These are phyloP conservation scores for Apiospora sp. DNA, from an alignment of 2,329 filamentous ascomycete species.

Conservation along the genomic window DNA sequence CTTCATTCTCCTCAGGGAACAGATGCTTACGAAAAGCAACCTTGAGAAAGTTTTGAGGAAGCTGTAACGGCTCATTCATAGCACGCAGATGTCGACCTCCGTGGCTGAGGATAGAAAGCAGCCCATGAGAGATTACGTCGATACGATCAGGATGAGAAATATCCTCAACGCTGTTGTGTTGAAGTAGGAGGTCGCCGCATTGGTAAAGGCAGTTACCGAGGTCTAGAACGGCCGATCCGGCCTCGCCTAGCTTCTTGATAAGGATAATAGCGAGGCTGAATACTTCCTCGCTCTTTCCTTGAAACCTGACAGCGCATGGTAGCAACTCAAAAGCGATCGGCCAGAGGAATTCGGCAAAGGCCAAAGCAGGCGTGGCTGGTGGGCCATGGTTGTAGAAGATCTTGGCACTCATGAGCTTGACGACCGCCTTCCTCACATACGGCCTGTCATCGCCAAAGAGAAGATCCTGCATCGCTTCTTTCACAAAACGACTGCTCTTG, in stretches of 20 bases:
- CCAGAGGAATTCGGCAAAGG: slow-evolving; percentile 58
- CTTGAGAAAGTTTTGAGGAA: slow-evolving; percentile 45
- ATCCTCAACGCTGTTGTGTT: slow-evolving; percentile 42
- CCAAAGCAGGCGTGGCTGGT: slow-evolving; percentile 42
- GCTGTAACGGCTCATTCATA: slow-evolving; percentile 32
- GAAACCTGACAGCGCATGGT: slow-evolving; percentile 42
- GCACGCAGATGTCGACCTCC: slow-evolving; percentile 39
- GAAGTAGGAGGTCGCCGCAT: slow-evolving; percentile 38
- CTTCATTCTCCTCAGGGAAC: slow-evolving; percentile 62
- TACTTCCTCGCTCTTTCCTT: slow-evolving; percentile 52
- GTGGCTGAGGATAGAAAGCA: slow-evolving; percentile 46
- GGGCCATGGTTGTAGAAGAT: slow-evolving; percentile 34
- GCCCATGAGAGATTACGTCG: slow-evolving; percentile 47
- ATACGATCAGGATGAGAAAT: slow-evolving; percentile 47
- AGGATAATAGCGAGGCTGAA: slow-evolving; percentile 38
- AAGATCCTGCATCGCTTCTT: slow-evolving; percentile 43
- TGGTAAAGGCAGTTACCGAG: slow-evolving; percentile 34
- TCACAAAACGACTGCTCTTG: slow-evolving; percentile 37
- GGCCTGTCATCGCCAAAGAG: slow-evolving; percentile 48
- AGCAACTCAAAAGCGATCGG: slow-evolving; percentile 49
- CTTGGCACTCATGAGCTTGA: slow-evolving; percentile 42
- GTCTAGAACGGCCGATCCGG: slow-evolving; percentile 35
- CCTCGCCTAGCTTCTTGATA: slow-evolving; percentile 39
- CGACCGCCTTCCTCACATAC: slow-evolving; percentile 46
- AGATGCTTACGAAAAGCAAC: slow-evolving; percentile 70